Evolutionary conservation across 495 filamentous ascomycete species (phyloP), one percentile per base, ranked within the genome.

Genomic region (Trichoderma erinaceum): DNA sequence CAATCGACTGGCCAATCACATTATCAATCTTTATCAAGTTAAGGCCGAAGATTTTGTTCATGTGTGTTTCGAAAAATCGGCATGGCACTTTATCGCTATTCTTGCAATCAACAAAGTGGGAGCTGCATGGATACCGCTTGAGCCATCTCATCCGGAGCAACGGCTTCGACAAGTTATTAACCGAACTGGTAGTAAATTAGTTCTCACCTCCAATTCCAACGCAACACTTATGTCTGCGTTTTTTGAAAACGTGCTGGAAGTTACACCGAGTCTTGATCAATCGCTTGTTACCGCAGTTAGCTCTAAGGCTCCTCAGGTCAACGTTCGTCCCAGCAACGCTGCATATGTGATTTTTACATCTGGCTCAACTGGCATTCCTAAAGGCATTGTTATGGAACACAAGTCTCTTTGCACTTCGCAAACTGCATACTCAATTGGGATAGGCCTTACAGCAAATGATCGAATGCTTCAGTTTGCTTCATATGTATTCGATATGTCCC

Each of bases 391-490:
- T 48, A 77, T 81, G 6, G 71, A 80, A 16, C 82, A 84, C 52
- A 69, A 70, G 29, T 61, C 74, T 29, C 71, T 82, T 23, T 75
- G 73, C 46, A 75, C 77, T 41, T 12, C 23, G 25, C n/a, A 41
- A 65, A 7, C 65, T 69, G 69, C 73, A 86, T 3, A 67, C 76
- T 0, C 80, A 82, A 0, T 70, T 70, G 18, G 71, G 76, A 15
- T 75, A 84, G 2, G 80, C 79, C 0, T 66, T 64, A 0, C 70
- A 86, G 18, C 70, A 77, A 27, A 77, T 71, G 1, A 71, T 87
- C 77, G 86, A 5, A 82, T 87, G 6, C 80, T 92, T 69, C 89
- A 92, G 68, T 86, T 89, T 66, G 87, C 89, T 3, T 86, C 86
- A 52, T 90, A 86, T 71, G 86, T 86, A 0, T 89, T 90, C 46